These are phyloP conservation scores for Trichophaea hybrida DNA, from an alignment of 2,329 filamentous ascomycete genomes.

Conservation along the genomic window DNA sequence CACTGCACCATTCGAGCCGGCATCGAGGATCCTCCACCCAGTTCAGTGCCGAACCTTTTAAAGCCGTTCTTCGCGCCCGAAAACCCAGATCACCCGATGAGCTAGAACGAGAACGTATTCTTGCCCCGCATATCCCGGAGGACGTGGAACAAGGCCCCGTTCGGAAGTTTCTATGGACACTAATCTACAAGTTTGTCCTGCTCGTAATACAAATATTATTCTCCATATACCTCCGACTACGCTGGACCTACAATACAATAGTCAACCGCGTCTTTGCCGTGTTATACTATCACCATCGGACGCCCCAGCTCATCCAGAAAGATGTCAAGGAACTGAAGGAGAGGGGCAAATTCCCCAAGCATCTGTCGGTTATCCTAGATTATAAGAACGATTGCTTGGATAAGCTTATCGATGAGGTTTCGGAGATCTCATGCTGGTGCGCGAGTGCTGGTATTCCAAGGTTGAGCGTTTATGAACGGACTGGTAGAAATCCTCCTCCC, in stretches of 20 bases:
- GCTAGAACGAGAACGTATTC: slow-evolving; percentile 23
- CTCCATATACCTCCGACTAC: slow-evolving; percentile 70
- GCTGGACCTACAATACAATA: slow-evolving; percentile 65
- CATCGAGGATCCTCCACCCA: neutral
- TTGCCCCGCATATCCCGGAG: slow-evolving; percentile 18
- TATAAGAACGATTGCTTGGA: slow-evolving; percentile 64
- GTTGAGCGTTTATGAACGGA: slow-evolving; percentile 83
- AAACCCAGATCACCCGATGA: slow-evolving; percentile 16
- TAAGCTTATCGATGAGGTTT: slow-evolving; percentile 72
- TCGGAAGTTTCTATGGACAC: slow-evolving; percentile 45
- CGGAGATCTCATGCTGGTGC: slow-evolving; percentile 87
- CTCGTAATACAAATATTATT: slow-evolving; percentile 64
- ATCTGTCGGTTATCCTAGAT: slow-evolving; percentile 74
- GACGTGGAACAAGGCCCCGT: slow-evolving; percentile 33
- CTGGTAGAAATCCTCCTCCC: slow-evolving; percentile 44
- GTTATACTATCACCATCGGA: slow-evolving; percentile 88
- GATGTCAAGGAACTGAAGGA: slow-evolving; percentile 58
- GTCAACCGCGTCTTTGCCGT: slow-evolving; percentile 65
- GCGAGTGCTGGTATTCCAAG: slow-evolving; percentile 74
- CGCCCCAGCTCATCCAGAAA: slow-evolving; percentile 77
- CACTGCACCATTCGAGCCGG: neutral
- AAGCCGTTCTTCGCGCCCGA: slow-evolving; percentile 2
- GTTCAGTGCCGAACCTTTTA: neutral
- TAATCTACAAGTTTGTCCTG: slow-evolving; percentile 54
- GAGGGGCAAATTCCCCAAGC: slow-evolving; percentile 52